Evolutionary conservation across 495 filamentous ascomycete genomes (phyloP).

Genomic region (Tuber aestivum): DNA sequence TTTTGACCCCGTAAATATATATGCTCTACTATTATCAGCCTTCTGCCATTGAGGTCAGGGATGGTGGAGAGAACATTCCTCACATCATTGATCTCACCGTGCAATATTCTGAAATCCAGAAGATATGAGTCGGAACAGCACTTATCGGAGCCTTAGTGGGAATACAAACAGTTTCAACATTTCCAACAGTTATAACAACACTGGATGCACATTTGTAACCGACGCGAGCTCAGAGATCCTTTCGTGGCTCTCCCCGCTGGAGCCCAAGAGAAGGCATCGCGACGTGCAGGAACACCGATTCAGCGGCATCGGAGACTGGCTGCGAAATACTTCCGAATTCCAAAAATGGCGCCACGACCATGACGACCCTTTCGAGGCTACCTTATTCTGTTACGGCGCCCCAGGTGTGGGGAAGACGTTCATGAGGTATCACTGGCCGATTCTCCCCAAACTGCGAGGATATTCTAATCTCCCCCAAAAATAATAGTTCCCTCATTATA

Average conservation of each 20-base stretch:
- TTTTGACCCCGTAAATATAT: background rate
- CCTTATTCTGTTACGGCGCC: background rate
- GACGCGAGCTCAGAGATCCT: background rate
- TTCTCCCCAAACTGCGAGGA: background rate
- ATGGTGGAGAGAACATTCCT: background rate
- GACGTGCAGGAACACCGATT: background rate
- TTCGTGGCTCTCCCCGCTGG: background rate
- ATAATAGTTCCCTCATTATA: background rate
- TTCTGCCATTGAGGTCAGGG: background rate
- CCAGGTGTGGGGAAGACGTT: background rate
- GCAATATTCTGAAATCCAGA: background rate
- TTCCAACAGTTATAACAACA: background rate
- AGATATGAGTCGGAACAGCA: background rate
- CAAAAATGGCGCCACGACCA: background rate
- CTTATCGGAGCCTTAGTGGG: background rate
- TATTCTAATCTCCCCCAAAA: background rate
- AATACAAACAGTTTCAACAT: background rate
- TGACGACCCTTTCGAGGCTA: background rate
- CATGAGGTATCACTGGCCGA: background rate
- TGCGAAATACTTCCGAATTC: background rate
- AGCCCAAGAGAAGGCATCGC: background rate
- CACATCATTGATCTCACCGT: background rate
- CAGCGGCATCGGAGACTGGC: background rate
- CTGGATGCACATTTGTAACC: background rate
- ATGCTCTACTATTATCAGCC: background rate